Conservation (phyloP, 495 filamentous ascomycete species). For the Hypomontagnella monticulosa region DNA sequence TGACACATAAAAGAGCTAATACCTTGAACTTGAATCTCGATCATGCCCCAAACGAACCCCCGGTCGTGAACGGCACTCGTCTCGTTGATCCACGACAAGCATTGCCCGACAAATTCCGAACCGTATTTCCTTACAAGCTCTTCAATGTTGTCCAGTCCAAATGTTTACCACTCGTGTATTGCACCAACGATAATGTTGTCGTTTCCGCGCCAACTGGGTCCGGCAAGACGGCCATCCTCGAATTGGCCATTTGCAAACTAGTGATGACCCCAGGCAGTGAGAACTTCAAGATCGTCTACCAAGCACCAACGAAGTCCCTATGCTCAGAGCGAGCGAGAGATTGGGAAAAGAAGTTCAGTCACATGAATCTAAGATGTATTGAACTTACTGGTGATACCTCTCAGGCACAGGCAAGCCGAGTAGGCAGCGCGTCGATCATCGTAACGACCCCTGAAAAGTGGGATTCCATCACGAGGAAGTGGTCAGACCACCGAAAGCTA, state of each 20-base stretch:
- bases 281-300: conserved; percentile 92
- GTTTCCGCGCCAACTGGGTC: conserved; percentile 92
- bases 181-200: conserved; percentile 82
- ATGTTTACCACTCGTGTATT: conserved; percentile 78
- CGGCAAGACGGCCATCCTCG: conserved; percentile 91
- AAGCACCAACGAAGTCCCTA: conserved; percentile 92
- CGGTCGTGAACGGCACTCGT: conserved; percentile 68
- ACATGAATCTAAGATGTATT: conserved; percentile 77
- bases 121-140: conserved; percentile 79
- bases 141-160: conserved; percentile 96
- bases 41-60: conserved; percentile 46
- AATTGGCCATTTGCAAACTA: conserved; percentile 89
- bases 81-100: conserved; percentile 73
- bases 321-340: conserved; percentile 84
- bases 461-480: conserved; percentile 96
- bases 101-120: conserved; percentile 79
- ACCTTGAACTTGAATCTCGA: conserved; percentile 34
- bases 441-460: conserved; percentile 98
- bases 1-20: conserved; percentile 28
- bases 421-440: conserved; percentile 87
- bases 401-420: conserved; percentile 71
- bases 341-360: conserved; percentile 85
- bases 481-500: conserved; percentile 87
- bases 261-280: conserved; percentile 68
- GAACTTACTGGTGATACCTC: conserved; percentile 96